Base-by-base conservation (phyloP, 345 rosid species). In the Dovyalis caffra region DNA sequence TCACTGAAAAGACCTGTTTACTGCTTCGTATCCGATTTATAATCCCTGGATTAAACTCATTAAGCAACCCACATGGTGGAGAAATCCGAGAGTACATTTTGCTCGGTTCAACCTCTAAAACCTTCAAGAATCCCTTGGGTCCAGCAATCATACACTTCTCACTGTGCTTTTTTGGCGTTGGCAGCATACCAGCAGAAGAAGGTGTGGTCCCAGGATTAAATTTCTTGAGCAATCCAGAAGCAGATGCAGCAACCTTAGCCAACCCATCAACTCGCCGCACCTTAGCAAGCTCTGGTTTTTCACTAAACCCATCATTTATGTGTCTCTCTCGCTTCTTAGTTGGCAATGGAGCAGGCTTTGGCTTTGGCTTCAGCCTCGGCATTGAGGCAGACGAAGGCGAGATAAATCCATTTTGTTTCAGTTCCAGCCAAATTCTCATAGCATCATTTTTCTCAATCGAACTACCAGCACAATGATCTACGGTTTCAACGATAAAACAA, bases 401-500 rank as follows among this genome's bases (percentile, higher is more conserved):
- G 15, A 76, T 73, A 68, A 76, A 76, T 14, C 78, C 73, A 45
- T 76, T 76, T 32, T 68, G 11, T 61, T 76, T 76, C 78, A 76
- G 60, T 63, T 76, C 78, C 45, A 34, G 60, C 74, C 78, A 76
- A 45, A 68, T 33, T 23, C 20, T 76, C 78, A 76, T 35, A n/a
- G 78, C 49, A 11, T 76, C 78, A 32, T 43, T 69, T 47, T 69
- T 62, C 57, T 40, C 56, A 56, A 28, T 5, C 0, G 53, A 10
- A 37, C 23, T 40, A 18, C 33, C 8, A 3, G 51, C 20, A n/a
- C n/a, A 33, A 58, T 65, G 16, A 43, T 33, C 68, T 45, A 16
- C 2, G 51, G 20, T 45, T 45, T 45, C 51, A 16, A 45, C 51
- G 16, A 4, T 47, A 16, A 45, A 45, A 15, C 51, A 4, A 45